Evolutionary conservation across 345 rosid species (phyloP).

Genomic region (Cardamine chenopodiifolia): DNA sequence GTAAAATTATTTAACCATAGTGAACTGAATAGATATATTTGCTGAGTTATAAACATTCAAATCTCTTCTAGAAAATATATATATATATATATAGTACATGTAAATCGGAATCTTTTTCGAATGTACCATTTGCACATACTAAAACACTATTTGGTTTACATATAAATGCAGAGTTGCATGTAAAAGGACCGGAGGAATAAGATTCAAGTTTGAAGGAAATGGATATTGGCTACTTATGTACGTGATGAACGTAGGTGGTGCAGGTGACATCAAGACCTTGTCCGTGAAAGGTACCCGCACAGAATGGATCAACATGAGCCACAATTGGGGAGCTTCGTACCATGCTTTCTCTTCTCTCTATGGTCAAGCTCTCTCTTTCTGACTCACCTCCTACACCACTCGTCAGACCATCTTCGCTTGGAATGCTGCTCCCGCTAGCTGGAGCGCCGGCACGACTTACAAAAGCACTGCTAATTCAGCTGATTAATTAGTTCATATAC

Average conservation of each 20-base stretch:
- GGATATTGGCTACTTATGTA: slow-evolving; percentile 66
- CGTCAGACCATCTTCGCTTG: slow-evolving; percentile 59
- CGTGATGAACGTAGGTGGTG: slow-evolving; percentile 77
- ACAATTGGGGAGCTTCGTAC: slow-evolving; percentile 93
- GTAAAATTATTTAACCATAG: neutral
- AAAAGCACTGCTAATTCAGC: slow-evolving; percentile 56
- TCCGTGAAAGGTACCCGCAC: slow-evolving; percentile 76
- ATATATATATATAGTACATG: too few relatives aligned
- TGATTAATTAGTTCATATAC: slow-evolving; percentile 27
- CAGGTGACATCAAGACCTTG: slow-evolving; percentile 57
- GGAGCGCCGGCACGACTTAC: slow-evolving; percentile 67
- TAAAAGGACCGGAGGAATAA: slow-evolving; percentile 50
- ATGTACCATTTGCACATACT: neutral
- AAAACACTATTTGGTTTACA: neutral
- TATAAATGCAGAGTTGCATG: slow-evolving; percentile 56
- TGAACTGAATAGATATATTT: neutral
- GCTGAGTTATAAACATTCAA: neutral
- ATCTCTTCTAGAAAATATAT: too few relatives aligned
- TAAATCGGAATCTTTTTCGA: neutral
- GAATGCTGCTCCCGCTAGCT: slow-evolving; percentile 70
- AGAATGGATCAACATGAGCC: slow-evolving; percentile 82
- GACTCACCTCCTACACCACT: slow-evolving; percentile 62
- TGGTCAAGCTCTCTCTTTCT: slow-evolving; percentile 79
- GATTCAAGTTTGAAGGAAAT: slow-evolving; percentile 53
- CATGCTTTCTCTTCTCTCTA: slow-evolving; percentile 77